Evolutionary conservation across 1,139 yeast genomes (phyloP).

Genomic region (Groenewaldozyma auringiensis): DNA sequence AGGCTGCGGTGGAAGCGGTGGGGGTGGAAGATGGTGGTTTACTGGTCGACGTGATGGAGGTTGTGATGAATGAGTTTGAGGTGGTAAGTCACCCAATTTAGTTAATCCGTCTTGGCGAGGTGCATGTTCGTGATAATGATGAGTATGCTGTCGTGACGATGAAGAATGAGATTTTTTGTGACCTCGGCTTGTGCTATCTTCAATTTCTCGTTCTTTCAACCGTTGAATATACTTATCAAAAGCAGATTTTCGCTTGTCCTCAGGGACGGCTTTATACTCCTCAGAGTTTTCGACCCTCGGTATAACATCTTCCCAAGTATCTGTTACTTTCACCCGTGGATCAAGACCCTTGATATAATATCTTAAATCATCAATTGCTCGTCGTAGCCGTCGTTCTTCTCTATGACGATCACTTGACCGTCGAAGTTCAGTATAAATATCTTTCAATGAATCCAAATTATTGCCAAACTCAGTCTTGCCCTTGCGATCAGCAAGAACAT

Average conservation of each 20-base stretch:
- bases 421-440: conserved; percentile 10
- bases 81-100: too few species aligned
- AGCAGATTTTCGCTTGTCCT: conserved; percentile 27
- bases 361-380: conserved; percentile 35
- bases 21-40: background rate
- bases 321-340: conserved; percentile 26
- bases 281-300: conserved; percentile 27
- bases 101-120: too few species aligned
- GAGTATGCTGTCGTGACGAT: background rate
- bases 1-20: background rate
- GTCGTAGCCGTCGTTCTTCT: conserved; percentile 29
- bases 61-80: too few species aligned
- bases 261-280: conserved; percentile 34
- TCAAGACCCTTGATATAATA: conserved; percentile 31
- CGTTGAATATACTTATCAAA: conserved; percentile 31
- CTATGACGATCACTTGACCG: conserved; percentile 7
- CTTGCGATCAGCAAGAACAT: conserved; percentile 20
- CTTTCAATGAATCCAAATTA: conserved; percentile 6
- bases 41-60: too few species aligned
- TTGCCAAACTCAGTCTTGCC: conserved; percentile 10
- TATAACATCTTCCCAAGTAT: conserved; percentile 35
- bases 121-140: background rate
- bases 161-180: background rate
- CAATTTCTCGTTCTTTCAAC: conserved; percentile 23
- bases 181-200: conserved; percentile 2